phyloP scores from a whole-genome alignment of 176 grass and related monocot genomes.

The Oryza glumipatula region DNA sequence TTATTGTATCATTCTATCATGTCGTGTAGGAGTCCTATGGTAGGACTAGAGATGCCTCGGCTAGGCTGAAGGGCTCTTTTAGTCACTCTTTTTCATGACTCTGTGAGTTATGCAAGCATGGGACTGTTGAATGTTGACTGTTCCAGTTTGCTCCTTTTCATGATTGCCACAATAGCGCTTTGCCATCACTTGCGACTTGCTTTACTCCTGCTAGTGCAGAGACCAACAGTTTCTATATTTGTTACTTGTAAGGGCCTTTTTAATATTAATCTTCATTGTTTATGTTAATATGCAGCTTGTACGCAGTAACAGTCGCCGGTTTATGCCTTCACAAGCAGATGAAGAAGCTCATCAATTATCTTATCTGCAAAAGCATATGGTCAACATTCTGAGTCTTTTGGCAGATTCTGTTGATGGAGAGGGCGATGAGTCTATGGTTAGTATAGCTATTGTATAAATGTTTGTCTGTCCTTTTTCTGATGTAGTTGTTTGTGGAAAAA shows the following conservation, averaged over 20 bases:
- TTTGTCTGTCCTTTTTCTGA: not conserved
- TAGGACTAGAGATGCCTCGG: not conserved
- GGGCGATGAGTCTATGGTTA: constrained; percentile 88
- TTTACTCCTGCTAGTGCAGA: constrained; percentile 26
- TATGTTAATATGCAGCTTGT: constrained; percentile 72
- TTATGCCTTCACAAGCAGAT: constrained; percentile 92
- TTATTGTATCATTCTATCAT: not conserved
- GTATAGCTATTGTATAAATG: constrained; percentile 28
- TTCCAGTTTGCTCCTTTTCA: constrained; percentile 9
- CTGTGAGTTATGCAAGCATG: not conserved
- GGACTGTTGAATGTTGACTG: constrained; percentile 1
- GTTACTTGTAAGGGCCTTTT: constrained; percentile 3
- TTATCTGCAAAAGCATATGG: constrained; percentile 95
- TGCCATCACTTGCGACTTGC: not conserved
- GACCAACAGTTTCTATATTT: constrained; percentile 4
- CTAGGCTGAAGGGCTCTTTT: not conserved
- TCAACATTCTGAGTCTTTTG: constrained; percentile 79
- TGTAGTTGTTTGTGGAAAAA: constrained; percentile 11
- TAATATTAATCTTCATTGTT: constrained; percentile 33
- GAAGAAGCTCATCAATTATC: constrained; percentile 97
- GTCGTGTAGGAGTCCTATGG: not conserved
- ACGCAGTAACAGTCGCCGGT: constrained; percentile 87
- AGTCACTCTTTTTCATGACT: constrained; percentile 20
- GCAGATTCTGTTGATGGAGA: constrained; percentile 73
- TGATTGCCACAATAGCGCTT: not conserved